Conservation (phyloP, 192 early-diverging fungal genomes). For the Backusella westeae region DNA sequence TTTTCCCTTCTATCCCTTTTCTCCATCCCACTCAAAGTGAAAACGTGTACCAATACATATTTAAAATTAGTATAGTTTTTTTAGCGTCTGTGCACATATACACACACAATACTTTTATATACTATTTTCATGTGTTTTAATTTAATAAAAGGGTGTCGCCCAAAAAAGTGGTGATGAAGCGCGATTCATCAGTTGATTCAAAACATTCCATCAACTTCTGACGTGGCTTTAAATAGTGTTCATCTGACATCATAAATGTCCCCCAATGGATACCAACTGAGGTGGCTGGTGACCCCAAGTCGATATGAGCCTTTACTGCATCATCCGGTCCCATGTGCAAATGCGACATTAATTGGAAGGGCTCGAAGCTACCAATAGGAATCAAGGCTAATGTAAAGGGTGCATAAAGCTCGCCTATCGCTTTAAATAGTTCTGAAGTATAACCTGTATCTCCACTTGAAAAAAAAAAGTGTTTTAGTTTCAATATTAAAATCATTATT, state of each 20-base stretch:
- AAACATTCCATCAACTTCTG: not conserved
- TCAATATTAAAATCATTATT: not conserved
- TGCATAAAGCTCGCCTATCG: constrained; percentile 48
- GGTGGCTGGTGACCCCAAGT: constrained; percentile 35
- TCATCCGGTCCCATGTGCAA: constrained; percentile 56
- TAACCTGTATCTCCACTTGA: constrained; percentile 53
- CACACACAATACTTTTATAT: not conserved
- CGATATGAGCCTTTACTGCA: constrained; percentile 45
- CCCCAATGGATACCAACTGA: constrained; percentile 62
- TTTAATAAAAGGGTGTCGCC: constrained; percentile 22
- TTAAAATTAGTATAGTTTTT: not conserved
- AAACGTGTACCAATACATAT: not conserved
- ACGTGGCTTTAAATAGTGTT: constrained; percentile 54
- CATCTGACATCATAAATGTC: constrained; percentile 63
- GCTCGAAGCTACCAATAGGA: constrained; percentile 55
- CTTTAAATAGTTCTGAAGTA: constrained; percentile 44
- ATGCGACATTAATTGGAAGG: constrained; percentile 47
- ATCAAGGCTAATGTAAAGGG: constrained; percentile 52
- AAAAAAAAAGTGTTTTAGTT: not conserved
- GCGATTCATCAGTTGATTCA: constrained; percentile 4
- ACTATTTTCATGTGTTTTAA: not conserved
- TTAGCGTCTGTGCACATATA: not conserved
- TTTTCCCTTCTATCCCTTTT: not conserved
- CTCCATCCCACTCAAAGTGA: not conserved
- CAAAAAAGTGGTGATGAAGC: constrained; percentile 30